These are phyloP conservation scores for Diacronema lutheri DNA, from an alignment of 78 protist genomes.

Conservation along the genomic window DNA sequence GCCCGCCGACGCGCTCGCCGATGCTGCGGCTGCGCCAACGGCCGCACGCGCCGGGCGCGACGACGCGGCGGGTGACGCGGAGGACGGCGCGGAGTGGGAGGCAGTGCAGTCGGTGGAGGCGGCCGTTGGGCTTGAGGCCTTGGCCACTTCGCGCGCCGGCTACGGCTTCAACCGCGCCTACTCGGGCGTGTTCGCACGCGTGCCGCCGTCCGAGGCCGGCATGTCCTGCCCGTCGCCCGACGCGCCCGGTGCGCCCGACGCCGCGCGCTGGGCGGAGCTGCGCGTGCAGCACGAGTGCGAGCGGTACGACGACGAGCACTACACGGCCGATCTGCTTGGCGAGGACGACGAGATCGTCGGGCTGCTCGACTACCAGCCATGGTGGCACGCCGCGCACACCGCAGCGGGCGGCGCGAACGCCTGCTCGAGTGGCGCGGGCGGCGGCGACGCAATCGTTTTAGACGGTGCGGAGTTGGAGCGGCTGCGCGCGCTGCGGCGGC, in stretches of 20 bases:
- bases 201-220: neutral
- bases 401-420: neutral
- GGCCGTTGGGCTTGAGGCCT: neutral
- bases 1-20: neutral
- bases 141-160: neutral
- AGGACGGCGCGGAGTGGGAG: neutral
- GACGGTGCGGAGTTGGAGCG: neutral
- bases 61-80: neutral
- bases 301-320: neutral
- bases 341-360: neutral
- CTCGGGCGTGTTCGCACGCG: neutral
- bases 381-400: neutral
- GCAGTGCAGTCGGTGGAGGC: neutral
- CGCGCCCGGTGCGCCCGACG: too few relatives aligned
- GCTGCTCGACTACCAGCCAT: neutral
- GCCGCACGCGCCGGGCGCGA: neutral
- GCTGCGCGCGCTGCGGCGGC: neutral
- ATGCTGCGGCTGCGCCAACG: neutral
- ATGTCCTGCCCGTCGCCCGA: neutral
- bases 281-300: neutral
- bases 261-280: neutral
- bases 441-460: neutral
- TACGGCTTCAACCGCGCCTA: slow-evolving; percentile 20
- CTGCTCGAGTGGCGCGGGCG: neutral
- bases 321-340: neutral